Evolutionary conservation across 345 rosid species (phyloP).

Genomic region (Erucastrum elatum): DNA sequence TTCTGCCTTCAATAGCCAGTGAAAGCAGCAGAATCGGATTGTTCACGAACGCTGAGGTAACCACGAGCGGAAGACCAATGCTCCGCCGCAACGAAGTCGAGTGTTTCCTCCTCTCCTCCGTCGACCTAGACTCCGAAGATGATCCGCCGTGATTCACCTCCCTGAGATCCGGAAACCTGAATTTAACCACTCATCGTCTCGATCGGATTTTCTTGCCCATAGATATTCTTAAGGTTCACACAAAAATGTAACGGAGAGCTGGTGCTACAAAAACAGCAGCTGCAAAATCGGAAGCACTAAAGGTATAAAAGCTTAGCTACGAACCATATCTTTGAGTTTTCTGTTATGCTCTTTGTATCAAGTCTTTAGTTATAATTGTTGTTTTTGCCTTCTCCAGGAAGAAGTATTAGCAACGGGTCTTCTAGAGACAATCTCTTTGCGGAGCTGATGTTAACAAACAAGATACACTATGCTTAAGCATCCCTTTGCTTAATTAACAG

Average conservation of each 20-base stretch:
- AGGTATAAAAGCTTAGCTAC: too few species aligned
- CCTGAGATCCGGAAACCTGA: slow-evolving; percentile 62
- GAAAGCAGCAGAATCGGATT: slow-evolving; percentile 36
- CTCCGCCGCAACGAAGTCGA: slow-evolving; percentile 70
- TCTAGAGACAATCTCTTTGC: not conserved
- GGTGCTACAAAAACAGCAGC: too few species aligned
- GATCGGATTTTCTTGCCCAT: too few species aligned
- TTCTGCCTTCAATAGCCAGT: slow-evolving; percentile 30
- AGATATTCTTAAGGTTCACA: too few species aligned
- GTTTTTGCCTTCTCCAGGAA: too few species aligned
- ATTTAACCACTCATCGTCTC: slow-evolving; percentile 87
- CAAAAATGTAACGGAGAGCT: too few species aligned
- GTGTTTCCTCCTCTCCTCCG: slow-evolving; percentile 69
- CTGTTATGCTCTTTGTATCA: too few species aligned
- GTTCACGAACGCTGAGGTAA: slow-evolving; percentile 51
- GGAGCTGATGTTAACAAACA: not conserved
- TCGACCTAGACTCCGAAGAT: slow-evolving; percentile 73
- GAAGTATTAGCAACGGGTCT: too few species aligned
- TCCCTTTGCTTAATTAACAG: too few species aligned
- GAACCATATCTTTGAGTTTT: too few species aligned
- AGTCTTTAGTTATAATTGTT: too few species aligned
- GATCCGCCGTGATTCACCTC: slow-evolving; percentile 43
- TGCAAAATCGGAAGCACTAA: too few species aligned
- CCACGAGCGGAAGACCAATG: slow-evolving; percentile 79
- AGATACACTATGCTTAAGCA: not conserved